phyloP scores from a whole-genome alignment of 2,329 filamentous ascomycete genomes.

The Aspergillus ochraceoroseus region DNA sequence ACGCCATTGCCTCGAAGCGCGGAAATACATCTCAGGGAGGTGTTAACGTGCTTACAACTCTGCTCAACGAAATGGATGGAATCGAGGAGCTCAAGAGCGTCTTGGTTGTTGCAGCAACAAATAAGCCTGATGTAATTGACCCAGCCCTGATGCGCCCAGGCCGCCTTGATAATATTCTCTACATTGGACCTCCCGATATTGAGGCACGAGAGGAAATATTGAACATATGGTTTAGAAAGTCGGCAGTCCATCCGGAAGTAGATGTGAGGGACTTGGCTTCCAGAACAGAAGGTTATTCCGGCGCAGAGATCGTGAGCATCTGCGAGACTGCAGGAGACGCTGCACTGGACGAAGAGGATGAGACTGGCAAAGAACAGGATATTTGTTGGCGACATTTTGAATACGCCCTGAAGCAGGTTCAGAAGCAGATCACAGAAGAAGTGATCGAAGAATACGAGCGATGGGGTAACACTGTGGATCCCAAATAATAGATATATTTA shows the following conservation, averaged over 20 bases:
- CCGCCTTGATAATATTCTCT: slow-evolving; percentile 77
- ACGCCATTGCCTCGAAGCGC: slow-evolving; percentile 67
- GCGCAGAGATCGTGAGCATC: slow-evolving; percentile 70
- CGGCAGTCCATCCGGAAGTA: slow-evolving; percentile 59
- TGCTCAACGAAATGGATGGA: slow-evolving; percentile 93
- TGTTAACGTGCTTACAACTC: slow-evolving; percentile 79
- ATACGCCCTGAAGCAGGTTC: slow-evolving; percentile 44
- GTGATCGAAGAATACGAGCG: slow-evolving; percentile 57
- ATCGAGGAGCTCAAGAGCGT: slow-evolving; percentile 81
- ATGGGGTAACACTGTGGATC: slow-evolving; percentile 43
- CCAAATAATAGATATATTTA: slow-evolving; percentile 2
- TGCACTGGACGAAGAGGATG: slow-evolving; percentile 50
- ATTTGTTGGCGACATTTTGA: slow-evolving; percentile 45
- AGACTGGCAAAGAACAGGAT: slow-evolving; percentile 35
- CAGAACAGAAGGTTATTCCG: slow-evolving; percentile 71
- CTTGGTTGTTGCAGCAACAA: slow-evolving; percentile 84
- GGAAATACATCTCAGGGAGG: slow-evolving; percentile 48
- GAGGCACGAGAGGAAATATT: slow-evolving; percentile 73
- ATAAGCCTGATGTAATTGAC: slow-evolving; percentile 80
- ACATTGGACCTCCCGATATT: slow-evolving; percentile 74
- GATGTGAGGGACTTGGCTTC: slow-evolving; percentile 60
- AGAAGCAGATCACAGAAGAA: slow-evolving; percentile 55
- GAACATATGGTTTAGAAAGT: slow-evolving; percentile 58
- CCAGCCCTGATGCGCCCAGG: slow-evolving; percentile 80
- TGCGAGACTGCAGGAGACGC: slow-evolving; percentile 50